Evolutionary conservation across 257 asterid species (phyloP), one percentile per base, ranked within the genome.

Genomic region (Solanum ahanhuiri): DNA sequence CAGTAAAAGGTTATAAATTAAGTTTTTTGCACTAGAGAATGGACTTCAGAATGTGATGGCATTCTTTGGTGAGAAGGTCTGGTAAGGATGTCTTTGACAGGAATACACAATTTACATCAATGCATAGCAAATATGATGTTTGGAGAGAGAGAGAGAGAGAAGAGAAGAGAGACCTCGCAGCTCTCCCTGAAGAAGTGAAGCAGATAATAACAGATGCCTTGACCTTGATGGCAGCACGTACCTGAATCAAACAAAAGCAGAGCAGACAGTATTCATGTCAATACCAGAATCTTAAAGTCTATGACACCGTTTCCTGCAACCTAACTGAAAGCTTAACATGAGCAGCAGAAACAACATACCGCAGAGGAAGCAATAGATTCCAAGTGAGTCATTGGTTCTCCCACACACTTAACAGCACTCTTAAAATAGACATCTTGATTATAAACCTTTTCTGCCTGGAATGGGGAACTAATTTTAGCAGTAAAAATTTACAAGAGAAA

Each of bases 311-410:
- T 79, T 79, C 66, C 63, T 77, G 18, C 83, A 45, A 9, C 64
- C 83, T 25, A 45, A 22, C 14, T 64, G 22, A 88, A 63, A 66
- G 33, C 84, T 87, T 64, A 33, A 41, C 8, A 58, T 28, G 34
- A 35, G 48, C 20, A 28, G 12, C 30, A 75, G 8, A 75, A 23
- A 79, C 25, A 79, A 8, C 83, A 15, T 93, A 95, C 98, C 91
- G 99, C 99, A 15, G 98, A 94, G 86, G 99, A 96, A 86, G 99
- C 98, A 90, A 96, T 96, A 43, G 99, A 90, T 90, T 96, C 99
- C 90, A 96, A 91, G 90, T 96, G 98, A 60, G 90, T 89, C 99
- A 96, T 96, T 81, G 99, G 98, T 88, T 96, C 98, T 51, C 98
- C 98, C 60, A 95, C 98, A 90, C 86, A 91, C 88, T 94, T 96